Percentiles rank a stretch among this genome's conserved stretches.
These are phyloP conservation scores for Chaetomium strumarium DNA, from an alignment of 2,329 filamentous ascomycete genomes.

Conservation along the genomic window DNA sequence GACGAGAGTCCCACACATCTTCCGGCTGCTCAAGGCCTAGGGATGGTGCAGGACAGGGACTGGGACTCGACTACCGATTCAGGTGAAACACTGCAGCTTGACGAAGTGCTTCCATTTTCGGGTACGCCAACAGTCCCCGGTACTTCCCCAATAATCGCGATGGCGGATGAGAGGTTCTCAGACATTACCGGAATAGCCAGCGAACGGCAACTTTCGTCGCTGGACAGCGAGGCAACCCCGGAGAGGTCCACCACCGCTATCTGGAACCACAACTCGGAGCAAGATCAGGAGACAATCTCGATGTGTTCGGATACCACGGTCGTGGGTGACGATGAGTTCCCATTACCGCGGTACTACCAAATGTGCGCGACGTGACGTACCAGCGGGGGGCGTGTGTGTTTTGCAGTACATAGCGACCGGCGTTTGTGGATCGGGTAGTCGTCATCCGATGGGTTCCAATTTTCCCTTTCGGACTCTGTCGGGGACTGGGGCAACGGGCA, in stretches of 20 bases:
- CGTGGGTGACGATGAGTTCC: background rate
- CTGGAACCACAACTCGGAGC: background rate
- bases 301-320: background rate
- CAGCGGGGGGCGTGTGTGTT: background rate
- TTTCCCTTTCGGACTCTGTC: background rate
- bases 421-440: constrained; percentile 20
- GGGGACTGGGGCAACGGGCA: background rate
- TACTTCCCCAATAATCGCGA: background rate
- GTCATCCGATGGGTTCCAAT: constrained; percentile 2
- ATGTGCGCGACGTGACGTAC: constrained; percentile 1
- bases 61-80: background rate
- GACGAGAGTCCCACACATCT: background rate
- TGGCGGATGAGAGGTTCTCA: background rate
- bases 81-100: background rate
- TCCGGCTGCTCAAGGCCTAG: background rate
- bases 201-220: background rate
- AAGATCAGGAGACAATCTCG: background rate
- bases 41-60: background rate
- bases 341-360: background rate
- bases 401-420: constrained; percentile 27
- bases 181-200: background rate
- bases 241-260: background rate
- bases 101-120: background rate
- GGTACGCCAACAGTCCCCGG: background rate
- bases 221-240: background rate